phyloP scores from a whole-genome alignment of 805 yeast genomes.

The Torulaspora maleeae region DNA sequence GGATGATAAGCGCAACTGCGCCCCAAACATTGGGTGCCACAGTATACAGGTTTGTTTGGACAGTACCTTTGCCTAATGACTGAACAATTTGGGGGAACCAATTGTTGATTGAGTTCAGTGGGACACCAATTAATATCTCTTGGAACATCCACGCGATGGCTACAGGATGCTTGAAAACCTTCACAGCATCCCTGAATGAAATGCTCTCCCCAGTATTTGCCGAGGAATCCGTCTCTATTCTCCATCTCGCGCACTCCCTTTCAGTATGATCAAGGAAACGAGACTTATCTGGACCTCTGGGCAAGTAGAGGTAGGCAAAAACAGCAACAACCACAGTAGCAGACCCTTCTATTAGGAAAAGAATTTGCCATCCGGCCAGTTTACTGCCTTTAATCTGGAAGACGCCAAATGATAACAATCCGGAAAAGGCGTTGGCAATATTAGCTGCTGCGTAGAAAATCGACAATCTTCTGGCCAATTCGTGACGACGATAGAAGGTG shows the following conservation, averaged over 20 bases:
- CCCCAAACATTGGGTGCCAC: constrained; percentile 50
- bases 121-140: constrained; percentile 46
- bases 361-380: too few species aligned
- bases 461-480: constrained; percentile 38
- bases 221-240: too few species aligned
- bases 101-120: constrained; percentile 44
- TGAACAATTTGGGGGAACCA: constrained; percentile 47
- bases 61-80: constrained; percentile 39
- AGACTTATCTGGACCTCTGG: constrained; percentile 38
- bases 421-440: constrained; percentile 33
- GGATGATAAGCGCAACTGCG: constrained; percentile 39
- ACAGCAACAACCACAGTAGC: constrained; percentile 43
- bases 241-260: constrained; percentile 26
- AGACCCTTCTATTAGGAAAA: not conserved
- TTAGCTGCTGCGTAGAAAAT: constrained; percentile 37
- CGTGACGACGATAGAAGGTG: constrained; percentile 38
- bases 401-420: too few species aligned
- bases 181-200: not conserved
- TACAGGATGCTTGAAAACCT: constrained; percentile 44
- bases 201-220: too few species aligned
- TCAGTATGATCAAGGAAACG: constrained; percentile 43
- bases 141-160: constrained; percentile 43
- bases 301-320: constrained; percentile 38
- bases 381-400: too few species aligned
- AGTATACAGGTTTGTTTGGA: constrained; percentile 40